A percentile compares a stretch with the other conserved stretches of the same genome.
These are phyloP conservation scores for Globisporangium megalacanthum DNA, from an alignment of 352 stramenopile genomes.

Conservation along the genomic window DNA sequence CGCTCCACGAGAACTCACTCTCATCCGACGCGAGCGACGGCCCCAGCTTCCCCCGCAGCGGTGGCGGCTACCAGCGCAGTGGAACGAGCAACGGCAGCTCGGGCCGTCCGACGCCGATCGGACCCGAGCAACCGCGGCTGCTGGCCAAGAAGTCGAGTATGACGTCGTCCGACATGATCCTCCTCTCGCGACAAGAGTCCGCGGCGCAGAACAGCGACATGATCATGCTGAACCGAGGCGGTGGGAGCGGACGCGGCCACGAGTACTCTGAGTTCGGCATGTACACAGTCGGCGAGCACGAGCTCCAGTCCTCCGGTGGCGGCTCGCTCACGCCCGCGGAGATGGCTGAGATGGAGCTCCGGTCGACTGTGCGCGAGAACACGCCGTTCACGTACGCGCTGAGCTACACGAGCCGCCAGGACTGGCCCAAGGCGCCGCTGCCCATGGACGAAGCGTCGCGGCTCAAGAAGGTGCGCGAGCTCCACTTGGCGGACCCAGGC, in stretches of 20 bases:
- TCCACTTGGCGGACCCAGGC: slow-evolving; percentile 72
- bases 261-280: slow-evolving; percentile 38
- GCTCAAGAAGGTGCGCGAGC: slow-evolving; percentile 62
- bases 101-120: slow-evolving; percentile 3
- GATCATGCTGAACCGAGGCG: slow-evolving; percentile 31
- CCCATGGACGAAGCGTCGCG: slow-evolving; percentile 55
- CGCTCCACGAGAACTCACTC: slow-evolving; percentile 31
- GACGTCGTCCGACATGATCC: slow-evolving; percentile 22
- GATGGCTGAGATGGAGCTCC: slow-evolving; percentile 49
- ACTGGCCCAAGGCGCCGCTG: slow-evolving; percentile 77
- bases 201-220: slow-evolving; percentile 35
- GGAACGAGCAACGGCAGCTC: slow-evolving; percentile 1
- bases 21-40: slow-evolving; percentile 43
- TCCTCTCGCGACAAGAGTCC: slow-evolving; percentile 17
- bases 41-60: slow-evolving; percentile 28
- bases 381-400: slow-evolving; percentile 77
- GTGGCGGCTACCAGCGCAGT: slow-evolving; percentile 40
- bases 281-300: slow-evolving; percentile 15
- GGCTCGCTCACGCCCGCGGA: slow-evolving; percentile 43
- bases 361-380: slow-evolving; percentile 64
- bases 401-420: slow-evolving; percentile 73
- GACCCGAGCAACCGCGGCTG: slow-evolving; percentile 18
- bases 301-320: slow-evolving; percentile 17
- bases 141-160: slow-evolving; percentile 15
- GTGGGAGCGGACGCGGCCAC: slow-evolving; percentile 11